Percentiles rank a stretch among this genome's conserved stretches.
Conservation (phyloP, 176 grass and related monocot genomes). For the Dactylis glomerata region DNA sequence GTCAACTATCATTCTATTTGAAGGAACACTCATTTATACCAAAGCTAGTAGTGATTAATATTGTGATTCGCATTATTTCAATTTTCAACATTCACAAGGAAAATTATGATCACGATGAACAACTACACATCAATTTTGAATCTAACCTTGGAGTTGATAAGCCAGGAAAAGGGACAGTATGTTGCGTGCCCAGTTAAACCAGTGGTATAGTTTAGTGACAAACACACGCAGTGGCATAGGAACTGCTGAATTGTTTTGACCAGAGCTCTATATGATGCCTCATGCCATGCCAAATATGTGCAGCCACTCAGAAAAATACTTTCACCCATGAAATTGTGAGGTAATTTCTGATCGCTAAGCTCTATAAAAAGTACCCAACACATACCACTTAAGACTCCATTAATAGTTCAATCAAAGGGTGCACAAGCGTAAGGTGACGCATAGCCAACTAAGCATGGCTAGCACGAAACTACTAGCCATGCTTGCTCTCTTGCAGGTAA, state of each 20-base stretch:
- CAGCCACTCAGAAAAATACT: not conserved
- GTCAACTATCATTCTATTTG: not conserved
- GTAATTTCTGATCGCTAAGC: not conserved
- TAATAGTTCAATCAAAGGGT: not conserved
- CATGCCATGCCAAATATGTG: constrained; percentile 1
- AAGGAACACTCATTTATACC: not conserved
- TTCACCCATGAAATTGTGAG: not conserved
- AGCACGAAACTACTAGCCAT: constrained; percentile 11
- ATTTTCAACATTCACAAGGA: not conserved
- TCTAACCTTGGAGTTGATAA: not conserved
- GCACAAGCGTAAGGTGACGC: not conserved
- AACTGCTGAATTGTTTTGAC: not conserved
- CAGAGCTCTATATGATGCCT: not conserved
- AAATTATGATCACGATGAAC: not conserved
- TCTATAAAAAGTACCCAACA: constrained; percentile 18
- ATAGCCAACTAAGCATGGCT: constrained; percentile 6
- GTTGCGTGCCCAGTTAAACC: not conserved
- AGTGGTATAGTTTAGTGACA: not conserved
- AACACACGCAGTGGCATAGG: not conserved
- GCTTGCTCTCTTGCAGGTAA: constrained; percentile 32
- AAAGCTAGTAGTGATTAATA: not conserved
- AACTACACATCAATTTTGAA: constrained; percentile 1
- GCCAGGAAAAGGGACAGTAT: constrained; percentile 12
- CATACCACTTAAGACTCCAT: not conserved
- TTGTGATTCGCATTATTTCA: not conserved